Evolutionary conservation across 1,139 yeast genomes (phyloP).

Genomic region (Sugiyamaella paludigena): DNA sequence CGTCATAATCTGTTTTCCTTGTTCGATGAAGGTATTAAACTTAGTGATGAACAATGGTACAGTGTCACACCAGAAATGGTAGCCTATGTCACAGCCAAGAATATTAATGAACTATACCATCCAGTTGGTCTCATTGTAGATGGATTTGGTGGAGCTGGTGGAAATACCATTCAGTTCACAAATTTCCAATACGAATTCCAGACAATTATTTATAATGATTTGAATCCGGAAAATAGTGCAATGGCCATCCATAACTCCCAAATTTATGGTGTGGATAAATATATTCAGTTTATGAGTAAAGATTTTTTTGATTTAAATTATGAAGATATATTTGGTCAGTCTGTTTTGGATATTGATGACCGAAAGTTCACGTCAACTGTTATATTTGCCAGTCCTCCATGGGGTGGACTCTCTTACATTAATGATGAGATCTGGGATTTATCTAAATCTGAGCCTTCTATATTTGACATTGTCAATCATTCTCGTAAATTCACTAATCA

Average conservation of each 20-base stretch:
- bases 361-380: slow-evolving; percentile 34
- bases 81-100: slow-evolving; percentile 58
- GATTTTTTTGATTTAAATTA: slow-evolving; percentile 24
- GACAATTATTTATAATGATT: slow-evolving; percentile 64
- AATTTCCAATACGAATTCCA: slow-evolving; percentile 12
- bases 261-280: slow-evolving; percentile 58
- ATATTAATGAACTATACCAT: slow-evolving; percentile 52
- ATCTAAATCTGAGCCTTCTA: slow-evolving; percentile 24
- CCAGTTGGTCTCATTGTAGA: slow-evolving; percentile 51
- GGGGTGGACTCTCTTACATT: slow-evolving; percentile 88
- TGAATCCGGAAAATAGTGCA: slow-evolving; percentile 54
- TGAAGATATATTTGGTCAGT: background rate
- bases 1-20: slow-evolving; percentile 57
- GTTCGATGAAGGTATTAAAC: slow-evolving; percentile 66
- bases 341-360: background rate
- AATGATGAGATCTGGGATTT: slow-evolving; percentile 49
- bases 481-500: slow-evolving; percentile 53
- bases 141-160: slow-evolving; percentile 95
- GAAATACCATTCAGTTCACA: slow-evolving; percentile 81
- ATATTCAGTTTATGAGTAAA: slow-evolving; percentile 28
- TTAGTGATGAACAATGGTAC: slow-evolving; percentile 81
- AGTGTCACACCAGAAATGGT: slow-evolving; percentile 86
- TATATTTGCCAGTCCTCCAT: slow-evolving; percentile 86
- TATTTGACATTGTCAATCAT: slow-evolving; percentile 33
- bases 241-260: slow-evolving; percentile 72